Conservation (phyloP, 371 early-diverging fungal genomes). For the Mucor velutinosus region DNA sequence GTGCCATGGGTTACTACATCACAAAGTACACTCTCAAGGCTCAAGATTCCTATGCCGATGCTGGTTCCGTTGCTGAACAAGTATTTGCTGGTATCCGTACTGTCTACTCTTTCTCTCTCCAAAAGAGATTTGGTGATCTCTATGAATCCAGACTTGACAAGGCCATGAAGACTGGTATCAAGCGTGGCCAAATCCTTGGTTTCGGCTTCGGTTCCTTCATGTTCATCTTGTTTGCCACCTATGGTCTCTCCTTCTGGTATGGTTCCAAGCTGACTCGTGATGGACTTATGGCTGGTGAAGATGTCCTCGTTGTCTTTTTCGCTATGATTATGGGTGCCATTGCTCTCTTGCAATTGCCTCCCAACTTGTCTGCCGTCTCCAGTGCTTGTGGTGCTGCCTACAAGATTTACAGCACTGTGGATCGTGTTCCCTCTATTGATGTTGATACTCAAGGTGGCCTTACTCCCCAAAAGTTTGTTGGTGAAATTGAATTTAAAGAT, state of each 20-base stretch:
- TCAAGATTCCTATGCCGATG: constrained; percentile 49
- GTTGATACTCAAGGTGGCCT: constrained; percentile 54
- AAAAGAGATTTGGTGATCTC: constrained; percentile 64
- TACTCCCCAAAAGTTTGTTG: constrained; percentile 50
- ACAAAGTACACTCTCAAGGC: constrained; percentile 47
- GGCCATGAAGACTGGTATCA: constrained; percentile 60
- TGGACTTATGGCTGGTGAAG: constrained; percentile 45
- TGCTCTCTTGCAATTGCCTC: constrained; percentile 52
- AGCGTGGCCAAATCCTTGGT: constrained; percentile 56
- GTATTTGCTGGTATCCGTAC: constrained; percentile 87
- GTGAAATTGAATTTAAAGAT: constrained; percentile 71
- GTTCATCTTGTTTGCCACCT: constrained; percentile 67
- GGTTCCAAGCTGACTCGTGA: constrained; percentile 62
- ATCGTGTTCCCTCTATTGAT: constrained; percentile 73
- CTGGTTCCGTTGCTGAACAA: constrained; percentile 60
- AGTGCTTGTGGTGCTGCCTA: constrained; percentile 70
- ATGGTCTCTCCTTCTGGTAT: constrained; percentile 82
- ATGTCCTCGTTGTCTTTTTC: constrained; percentile 71
- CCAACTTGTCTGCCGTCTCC: constrained; percentile 54
- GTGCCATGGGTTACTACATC: constrained; percentile 72
- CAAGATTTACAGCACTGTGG: constrained; percentile 77
- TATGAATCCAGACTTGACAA: constrained; percentile 61
- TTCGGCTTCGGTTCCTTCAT: constrained; percentile 64
- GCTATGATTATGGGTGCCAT: constrained; percentile 70
- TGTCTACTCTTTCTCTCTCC: constrained; percentile 82